A percentile compares a stretch with the other conserved stretches of the same genome.
Conservation (phyloP, 139 green algal genomes). For the Chlorella vulgaris region DNA sequence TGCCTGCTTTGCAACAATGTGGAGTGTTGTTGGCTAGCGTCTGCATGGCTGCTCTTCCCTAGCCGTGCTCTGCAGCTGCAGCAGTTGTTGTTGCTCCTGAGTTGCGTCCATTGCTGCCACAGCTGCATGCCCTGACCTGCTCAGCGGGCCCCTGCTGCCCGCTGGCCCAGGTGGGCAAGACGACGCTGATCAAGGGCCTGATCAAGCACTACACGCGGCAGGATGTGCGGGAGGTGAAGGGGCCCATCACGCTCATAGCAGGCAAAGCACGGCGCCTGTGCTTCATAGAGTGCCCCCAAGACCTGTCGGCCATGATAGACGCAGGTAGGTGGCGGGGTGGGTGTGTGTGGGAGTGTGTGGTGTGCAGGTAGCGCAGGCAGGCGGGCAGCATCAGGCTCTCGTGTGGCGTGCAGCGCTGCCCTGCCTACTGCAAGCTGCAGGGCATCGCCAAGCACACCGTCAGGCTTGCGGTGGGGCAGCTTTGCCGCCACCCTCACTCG, state of each 20-base stretch:
- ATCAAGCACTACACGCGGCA: constrained; percentile 98
- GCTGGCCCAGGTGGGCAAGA: constrained; percentile 85
- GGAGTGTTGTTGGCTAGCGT: too few species aligned
- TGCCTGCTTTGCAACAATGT: not conserved
- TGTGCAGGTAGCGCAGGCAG: not conserved
- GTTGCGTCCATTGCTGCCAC: not conserved
- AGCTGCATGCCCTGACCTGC: not conserved
- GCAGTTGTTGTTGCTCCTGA: not conserved
- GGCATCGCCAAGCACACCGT: too few species aligned
- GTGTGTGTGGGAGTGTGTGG: not conserved
- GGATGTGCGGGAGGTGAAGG: constrained; percentile 82
- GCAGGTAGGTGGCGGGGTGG: constrained; percentile 50
- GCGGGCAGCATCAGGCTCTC: too few species aligned
- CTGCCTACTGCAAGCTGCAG: too few species aligned
- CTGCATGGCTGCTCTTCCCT: too few species aligned
- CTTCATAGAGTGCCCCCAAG: constrained; percentile 91
- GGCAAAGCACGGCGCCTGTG: constrained; percentile 91
- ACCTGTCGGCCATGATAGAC: constrained; percentile 24
- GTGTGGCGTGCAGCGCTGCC: too few species aligned
- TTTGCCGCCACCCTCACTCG: not conserved
- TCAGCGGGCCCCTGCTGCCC: not conserved
- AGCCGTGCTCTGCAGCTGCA: too few species aligned
- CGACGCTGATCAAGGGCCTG: constrained; percentile 90
- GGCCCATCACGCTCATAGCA: constrained; percentile 93
- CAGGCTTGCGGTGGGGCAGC: too few species aligned